These are phyloP conservation scores for Plasmopara muralis DNA, from an alignment of 352 stramenopile genomes.

Conservation along the genomic window DNA sequence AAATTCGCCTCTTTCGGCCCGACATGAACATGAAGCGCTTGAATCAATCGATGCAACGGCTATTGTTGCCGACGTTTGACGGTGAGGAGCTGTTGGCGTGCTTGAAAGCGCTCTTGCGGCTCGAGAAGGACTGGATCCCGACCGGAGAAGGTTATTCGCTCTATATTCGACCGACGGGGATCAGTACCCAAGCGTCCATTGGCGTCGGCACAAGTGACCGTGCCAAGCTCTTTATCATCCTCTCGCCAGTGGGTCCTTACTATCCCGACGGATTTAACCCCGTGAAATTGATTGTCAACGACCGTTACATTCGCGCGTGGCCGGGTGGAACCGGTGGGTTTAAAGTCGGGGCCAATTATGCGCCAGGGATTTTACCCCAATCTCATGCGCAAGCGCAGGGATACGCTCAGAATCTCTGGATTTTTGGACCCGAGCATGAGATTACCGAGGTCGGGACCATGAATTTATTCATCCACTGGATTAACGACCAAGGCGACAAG, in stretches of 20 bases:
- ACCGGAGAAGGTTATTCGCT: constrained; percentile 93
- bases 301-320: constrained; percentile 93
- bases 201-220: constrained; percentile 83
- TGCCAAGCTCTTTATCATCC: constrained; percentile 94
- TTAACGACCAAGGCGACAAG: constrained; percentile 87
- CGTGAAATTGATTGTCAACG: constrained; percentile 88
- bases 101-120: constrained; percentile 72
- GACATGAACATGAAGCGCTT: constrained; percentile 96
- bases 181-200: constrained; percentile 89
- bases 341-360: constrained; percentile 93
- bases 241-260: constrained; percentile 96
- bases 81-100: constrained; percentile 86
- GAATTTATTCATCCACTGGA: constrained; percentile 98
- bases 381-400: constrained; percentile 78
- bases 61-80: constrained; percentile 89
- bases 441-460: constrained; percentile 92
- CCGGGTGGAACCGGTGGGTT: constrained; percentile 90
- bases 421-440: constrained; percentile 91
- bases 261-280: constrained; percentile 93
- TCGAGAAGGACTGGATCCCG: constrained; percentile 92
- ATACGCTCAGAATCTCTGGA: constrained; percentile 92
- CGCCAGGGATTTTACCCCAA: constrained; percentile 88
- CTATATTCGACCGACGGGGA: constrained; percentile 93
- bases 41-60: constrained; percentile 90
- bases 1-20: constrained; percentile 92